Evolutionary conservation across 2,329 filamentous ascomycete species (phyloP), one percentile per base, ranked within the genome.

Genomic region (Pleurostoma richardsiae): DNA sequence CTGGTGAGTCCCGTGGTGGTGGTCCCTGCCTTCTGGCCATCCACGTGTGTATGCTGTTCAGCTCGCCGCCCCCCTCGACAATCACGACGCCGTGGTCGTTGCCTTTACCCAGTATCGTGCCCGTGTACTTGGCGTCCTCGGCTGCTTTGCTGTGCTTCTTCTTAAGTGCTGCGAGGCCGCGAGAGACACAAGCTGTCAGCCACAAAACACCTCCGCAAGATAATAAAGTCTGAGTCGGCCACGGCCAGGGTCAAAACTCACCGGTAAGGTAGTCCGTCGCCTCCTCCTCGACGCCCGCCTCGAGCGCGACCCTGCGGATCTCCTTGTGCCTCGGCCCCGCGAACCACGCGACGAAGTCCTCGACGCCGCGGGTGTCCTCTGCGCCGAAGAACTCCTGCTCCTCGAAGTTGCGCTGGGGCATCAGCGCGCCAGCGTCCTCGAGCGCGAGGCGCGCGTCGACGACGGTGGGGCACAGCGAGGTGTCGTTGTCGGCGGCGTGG

Each of bases 101-200:
- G 40, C 77, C 73, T 54, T 84, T 84, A 4, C 92, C 92, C 8
- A 97, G 73, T 0, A 94, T 79, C 0, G 92, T 96, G 30, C 89
- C 90, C 55, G 86, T 82, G 64, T 90, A 95, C 58, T 92, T 85
- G 7, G 85, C 85, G 59, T 95, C 90, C 59, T 95, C 90, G 52
- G 87, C 88, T 1, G 86, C 88, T 57, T 94, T 95, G 69, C 85
- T 90, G 65, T 95, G 88, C 61, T 95, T 96, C 69, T 91, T 94
- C 67, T 95, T 96, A 39, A 97, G 71, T 4, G 83, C 86, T 88
- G 54, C 19, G 19, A 19, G 19, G 19, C 19, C 19, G 19, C 19
- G 19, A 19, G 19, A 19, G 19, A 19, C 19, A 19, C 19, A 19
- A 19, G 19, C 19, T 19, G 19, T 19, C 19, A 19, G 19, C 11